Evolutionary conservation across 257 asterid species (phyloP), one percentile per base, ranked within the genome.

Genomic region (Leonotis leonurus): DNA sequence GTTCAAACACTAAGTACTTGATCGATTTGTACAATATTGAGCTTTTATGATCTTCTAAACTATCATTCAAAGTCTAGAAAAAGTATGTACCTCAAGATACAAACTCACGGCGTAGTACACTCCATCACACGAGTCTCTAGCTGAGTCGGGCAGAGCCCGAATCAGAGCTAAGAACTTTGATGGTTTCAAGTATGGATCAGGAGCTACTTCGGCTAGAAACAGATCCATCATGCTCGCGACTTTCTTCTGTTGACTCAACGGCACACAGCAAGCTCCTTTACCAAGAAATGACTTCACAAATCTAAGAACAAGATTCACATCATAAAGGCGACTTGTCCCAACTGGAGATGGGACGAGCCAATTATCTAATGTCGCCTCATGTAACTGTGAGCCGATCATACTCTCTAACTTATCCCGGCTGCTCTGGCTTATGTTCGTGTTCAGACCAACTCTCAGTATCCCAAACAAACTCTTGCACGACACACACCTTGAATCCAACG

Each of bases 201-300:
- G 97, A 2, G 97, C 94, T 9, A 85, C 95, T 79, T 90, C 97
- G 18, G 84, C 83, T 16, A 88, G 70, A 70, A 80, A 90, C 20
- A 76, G 76, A 63, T 90, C 96, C 72, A 85, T 73, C 80, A 83
- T 65, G 13, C 69, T 40, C 14, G 80, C 80, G 20, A 78, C 94
- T 72, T 78, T 85, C 78, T 72, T 76, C 77, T 85, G 56, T 30
- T 80, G 82, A 59, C 80, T 81, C 77, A 88, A 72, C 0, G 96
- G 86, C 57, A 88, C 74, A 22, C 81, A 77, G 68, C 94, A 78
- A 25, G 62, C 81, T 30, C 83, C 95, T 71, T 80, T 77, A 16
- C 88, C 77, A 8, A 79, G 57, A 80, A 88, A 85, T 2, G 83
- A 78, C 30, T 76, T 82, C 66, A 81, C 33, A 16, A 91, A 78